Conservation (phyloP, 768 basidiomycete genomes). For the Naganishia onofrii region DNA sequence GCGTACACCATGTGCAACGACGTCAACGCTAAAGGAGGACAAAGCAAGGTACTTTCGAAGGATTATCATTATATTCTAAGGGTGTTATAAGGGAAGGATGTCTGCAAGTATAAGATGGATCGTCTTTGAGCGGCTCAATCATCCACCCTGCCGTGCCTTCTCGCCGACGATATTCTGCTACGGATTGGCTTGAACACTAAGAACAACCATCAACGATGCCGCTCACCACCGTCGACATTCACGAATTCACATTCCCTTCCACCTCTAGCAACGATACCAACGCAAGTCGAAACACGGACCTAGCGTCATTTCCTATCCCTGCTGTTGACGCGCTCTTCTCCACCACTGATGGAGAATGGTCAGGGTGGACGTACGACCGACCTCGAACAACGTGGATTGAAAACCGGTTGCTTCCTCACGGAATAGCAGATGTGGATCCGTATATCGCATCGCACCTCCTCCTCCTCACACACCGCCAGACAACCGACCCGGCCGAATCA, state of each 20-base stretch:
- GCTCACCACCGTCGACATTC: neutral
- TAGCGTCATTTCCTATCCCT: neutral
- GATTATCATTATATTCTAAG: too few relatives aligned
- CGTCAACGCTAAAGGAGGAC: too few relatives aligned
- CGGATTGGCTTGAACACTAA: too few relatives aligned
- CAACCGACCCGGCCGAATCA: neutral
- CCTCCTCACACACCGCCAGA: neutral
- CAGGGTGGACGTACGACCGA: slow-evolving; percentile 17
- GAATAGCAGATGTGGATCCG: neutral
- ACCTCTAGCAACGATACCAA: too few relatives aligned
- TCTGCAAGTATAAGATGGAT: too few relatives aligned
- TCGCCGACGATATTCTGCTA: too few relatives aligned
- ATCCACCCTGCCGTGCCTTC: too few relatives aligned
- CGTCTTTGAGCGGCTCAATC: too few relatives aligned
- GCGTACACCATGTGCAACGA: too few relatives aligned
- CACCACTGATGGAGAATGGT: neutral
- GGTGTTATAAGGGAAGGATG: too few relatives aligned
- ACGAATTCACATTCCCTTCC: neutral
- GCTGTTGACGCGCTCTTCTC: neutral
- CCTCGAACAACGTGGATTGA: slow-evolving; percentile 5
- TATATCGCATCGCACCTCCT: neutral
- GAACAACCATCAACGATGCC: neutral
- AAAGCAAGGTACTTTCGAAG: too few relatives aligned
- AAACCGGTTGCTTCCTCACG: neutral
- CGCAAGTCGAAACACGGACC: too few relatives aligned